Percentiles rank a stretch among this genome's conserved stretches.
phyloP scores from a whole-genome alignment of 352 stramenopile species.

The Pythium folliculosum region DNA sequence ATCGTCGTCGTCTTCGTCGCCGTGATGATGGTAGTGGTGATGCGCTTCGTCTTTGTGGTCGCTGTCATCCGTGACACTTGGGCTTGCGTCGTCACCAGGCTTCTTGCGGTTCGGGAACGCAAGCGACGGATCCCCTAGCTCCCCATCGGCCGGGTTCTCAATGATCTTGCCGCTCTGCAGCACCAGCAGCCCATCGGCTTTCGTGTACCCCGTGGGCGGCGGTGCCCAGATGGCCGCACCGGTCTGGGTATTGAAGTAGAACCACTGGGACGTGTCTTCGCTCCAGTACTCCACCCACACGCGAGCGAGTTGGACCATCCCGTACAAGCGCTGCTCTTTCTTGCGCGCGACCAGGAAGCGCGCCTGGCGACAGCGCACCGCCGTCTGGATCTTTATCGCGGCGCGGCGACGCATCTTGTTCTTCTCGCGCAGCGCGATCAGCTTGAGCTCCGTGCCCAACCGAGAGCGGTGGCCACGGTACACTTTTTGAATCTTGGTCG shows the following conservation, averaged over 20 bases:
- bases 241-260: constrained; percentile 82
- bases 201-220: constrained; percentile 69
- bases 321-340: constrained; percentile 35
- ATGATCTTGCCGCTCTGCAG: constrained; percentile 73
- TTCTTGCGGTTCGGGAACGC: constrained; percentile 29
- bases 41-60: constrained; percentile 12
- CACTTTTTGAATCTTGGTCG: constrained; percentile 65
- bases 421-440: constrained; percentile 61
- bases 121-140: constrained; percentile 33
- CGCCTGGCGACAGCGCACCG: constrained; percentile 51
- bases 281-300: constrained; percentile 80
- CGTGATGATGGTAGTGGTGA: constrained; percentile 26
- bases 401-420: constrained; percentile 50
- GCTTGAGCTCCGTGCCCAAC: constrained; percentile 67
- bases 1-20: constrained; percentile 50
- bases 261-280: constrained; percentile 69
- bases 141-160: constrained; percentile 45
- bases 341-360: constrained; percentile 36
- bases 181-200: constrained; percentile 62
- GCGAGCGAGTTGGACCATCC: constrained; percentile 49
- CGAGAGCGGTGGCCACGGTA: constrained; percentile 75
- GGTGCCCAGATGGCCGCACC: constrained; percentile 72
- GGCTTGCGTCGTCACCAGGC: neutral
- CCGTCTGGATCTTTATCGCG: constrained; percentile 70
- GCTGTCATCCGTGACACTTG: neutral